phyloP scores from a whole-genome alignment of 75 land plant genomes.

The Cryptomeria japonica region DNA sequence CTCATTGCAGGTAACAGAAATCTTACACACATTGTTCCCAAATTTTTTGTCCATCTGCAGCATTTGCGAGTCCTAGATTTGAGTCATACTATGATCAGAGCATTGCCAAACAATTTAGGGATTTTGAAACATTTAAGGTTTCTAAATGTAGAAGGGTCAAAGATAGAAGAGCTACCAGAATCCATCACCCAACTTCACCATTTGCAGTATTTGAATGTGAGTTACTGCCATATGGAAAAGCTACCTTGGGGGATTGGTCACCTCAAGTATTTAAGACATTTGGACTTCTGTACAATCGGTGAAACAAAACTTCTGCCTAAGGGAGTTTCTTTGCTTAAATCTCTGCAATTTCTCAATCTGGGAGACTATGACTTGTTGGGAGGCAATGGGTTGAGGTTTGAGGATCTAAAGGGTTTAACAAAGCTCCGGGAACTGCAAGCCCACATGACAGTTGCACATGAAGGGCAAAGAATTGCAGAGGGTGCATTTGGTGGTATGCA shows the following conservation, averaged over 20 bases:
- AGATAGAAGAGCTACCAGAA: background rate
- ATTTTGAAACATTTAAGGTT: background rate
- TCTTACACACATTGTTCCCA: background rate
- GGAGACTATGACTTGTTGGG: background rate
- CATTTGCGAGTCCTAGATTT: background rate
- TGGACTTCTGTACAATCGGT: background rate
- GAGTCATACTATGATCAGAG: background rate
- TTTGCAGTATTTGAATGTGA: background rate
- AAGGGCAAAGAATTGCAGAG: background rate
- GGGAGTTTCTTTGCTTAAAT: background rate
- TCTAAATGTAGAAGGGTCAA: background rate
- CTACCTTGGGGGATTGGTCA: background rate
- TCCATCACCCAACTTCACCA: background rate
- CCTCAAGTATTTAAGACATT: background rate
- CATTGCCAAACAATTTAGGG: background rate
- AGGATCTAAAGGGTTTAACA: background rate
- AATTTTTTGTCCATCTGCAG: background rate
- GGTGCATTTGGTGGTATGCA: no score
- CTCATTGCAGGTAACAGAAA: background rate
- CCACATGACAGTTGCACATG: background rate
- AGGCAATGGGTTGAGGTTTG: background rate
- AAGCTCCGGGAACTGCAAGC: background rate
- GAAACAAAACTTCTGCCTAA: background rate
- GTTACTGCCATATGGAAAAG: background rate
- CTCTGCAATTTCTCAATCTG: background rate